These are phyloP conservation scores for Exophiala aquamarina DNA, from an alignment of 2,329 filamentous ascomycete species.

Conservation along the genomic window DNA sequence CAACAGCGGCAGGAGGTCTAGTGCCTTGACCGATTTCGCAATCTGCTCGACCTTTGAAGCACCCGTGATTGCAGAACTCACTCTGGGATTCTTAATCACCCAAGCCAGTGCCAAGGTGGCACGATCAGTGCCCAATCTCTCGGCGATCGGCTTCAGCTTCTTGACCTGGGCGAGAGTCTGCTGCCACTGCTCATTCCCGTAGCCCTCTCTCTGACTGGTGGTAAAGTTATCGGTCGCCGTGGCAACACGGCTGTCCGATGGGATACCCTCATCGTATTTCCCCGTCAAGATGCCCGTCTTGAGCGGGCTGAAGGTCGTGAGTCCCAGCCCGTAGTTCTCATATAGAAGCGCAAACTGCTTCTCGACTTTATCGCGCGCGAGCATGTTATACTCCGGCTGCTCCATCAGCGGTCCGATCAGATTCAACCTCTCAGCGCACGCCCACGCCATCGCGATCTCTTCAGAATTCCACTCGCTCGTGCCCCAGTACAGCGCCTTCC, in stretches of 20 bases:
- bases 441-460: conserved; percentile 65
- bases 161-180: conserved; percentile 59
- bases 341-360: conserved; percentile 62
- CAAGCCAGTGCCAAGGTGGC: conserved; percentile 60
- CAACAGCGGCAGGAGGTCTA: conserved; percentile 45
- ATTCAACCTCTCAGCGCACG: conserved; percentile 59
- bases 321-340: conserved; percentile 58
- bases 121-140: conserved; percentile 62
- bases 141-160: conserved; percentile 58
- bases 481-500: conserved; percentile 71
- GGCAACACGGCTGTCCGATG: conserved; percentile 59
- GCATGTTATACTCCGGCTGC: conserved; percentile 68
- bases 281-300: conserved; percentile 63
- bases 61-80: conserved; percentile 43
- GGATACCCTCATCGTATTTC: conserved; percentile 67
- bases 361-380: conserved; percentile 63
- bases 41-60: conserved; percentile 44
- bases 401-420: conserved; percentile 65
- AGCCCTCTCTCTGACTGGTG: conserved; percentile 41
- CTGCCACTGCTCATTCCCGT: conserved; percentile 43
- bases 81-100: conserved; percentile 59
- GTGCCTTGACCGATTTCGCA: conserved; percentile 41
- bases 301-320: conserved; percentile 65
- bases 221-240: conserved; percentile 59
- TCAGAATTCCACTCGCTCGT: conserved; percentile 69